These are phyloP conservation scores for Glomus cerebriforme DNA, from an alignment of 192 early-diverging fungal species.

Conservation along the genomic window DNA sequence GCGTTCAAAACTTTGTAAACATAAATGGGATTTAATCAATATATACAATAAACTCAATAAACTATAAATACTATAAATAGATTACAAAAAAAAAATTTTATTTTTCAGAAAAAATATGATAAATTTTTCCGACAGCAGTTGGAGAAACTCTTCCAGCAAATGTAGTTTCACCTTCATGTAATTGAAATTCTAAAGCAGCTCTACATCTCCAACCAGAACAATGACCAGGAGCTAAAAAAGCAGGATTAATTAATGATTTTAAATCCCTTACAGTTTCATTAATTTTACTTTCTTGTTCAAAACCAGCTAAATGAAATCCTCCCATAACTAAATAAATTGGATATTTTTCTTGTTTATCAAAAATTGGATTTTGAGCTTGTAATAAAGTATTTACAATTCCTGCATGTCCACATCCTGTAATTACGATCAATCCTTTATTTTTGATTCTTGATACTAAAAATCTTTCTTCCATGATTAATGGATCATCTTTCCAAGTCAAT, in stretches of 20 bases:
- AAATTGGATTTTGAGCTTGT: conserved; percentile 36
- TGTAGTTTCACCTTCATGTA: background rate
- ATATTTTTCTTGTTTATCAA: background rate
- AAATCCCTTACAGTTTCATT: conserved; percentile 16
- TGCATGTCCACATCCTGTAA: conserved; percentile 43
- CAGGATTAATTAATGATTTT: conserved; percentile 32
- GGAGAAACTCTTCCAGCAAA: background rate
- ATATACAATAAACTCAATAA: too few relatives aligned
- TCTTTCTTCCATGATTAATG: conserved; percentile 41
- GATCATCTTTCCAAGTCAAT: conserved; percentile 29
- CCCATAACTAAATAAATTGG: conserved; percentile 38
- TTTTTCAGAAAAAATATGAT: background rate
- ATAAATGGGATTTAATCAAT: too few relatives aligned
- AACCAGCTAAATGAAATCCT: conserved; percentile 44
- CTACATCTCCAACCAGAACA: conserved; percentile 45
- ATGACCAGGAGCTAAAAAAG: conserved; percentile 41
- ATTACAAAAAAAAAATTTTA: too few relatives aligned
- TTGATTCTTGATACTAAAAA: conserved; percentile 37
- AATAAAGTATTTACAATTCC: conserved; percentile 40
- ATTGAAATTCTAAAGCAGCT: conserved; percentile 33
- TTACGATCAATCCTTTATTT: conserved; percentile 37
- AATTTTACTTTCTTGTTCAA: conserved; percentile 34
- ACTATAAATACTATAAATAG: too few relatives aligned
- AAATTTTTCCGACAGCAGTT: background rate
- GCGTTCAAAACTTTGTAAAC: too few relatives aligned